phyloP scores from a whole-genome alignment of 257 asterid genomes.

The Lantana camara region DNA sequence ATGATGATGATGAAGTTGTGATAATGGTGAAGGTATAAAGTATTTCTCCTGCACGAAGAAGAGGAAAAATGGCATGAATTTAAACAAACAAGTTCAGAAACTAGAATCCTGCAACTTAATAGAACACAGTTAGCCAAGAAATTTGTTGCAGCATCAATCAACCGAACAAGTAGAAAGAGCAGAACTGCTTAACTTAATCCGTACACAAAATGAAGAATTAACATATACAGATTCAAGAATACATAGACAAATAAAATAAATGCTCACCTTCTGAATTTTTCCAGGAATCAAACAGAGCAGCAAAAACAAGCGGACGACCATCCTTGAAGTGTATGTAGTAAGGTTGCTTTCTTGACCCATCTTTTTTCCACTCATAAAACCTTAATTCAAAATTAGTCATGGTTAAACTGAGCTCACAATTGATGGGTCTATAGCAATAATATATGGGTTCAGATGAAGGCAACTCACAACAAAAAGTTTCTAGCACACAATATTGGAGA shows the following conservation, averaged over 20 bases:
- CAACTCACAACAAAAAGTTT: slow-evolving; percentile 1
- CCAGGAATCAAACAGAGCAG: slow-evolving; percentile 94
- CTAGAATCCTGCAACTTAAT: slow-evolving; percentile 1
- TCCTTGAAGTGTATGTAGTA: slow-evolving; percentile 80
- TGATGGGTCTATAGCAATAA: background rate
- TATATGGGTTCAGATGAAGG: slow-evolving; percentile 1
- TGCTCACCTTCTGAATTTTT: slow-evolving; percentile 70
- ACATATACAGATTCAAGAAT: background rate
- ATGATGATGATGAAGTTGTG: slow-evolving; percentile 79
- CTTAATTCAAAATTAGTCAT: slow-evolving; percentile 40
- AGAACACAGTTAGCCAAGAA: background rate
- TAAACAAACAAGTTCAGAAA: background rate
- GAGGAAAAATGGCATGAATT: slow-evolving; percentile 18
- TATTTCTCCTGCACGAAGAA: slow-evolving; percentile 66
- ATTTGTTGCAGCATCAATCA: slow-evolving; percentile 6
- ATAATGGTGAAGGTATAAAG: slow-evolving; percentile 80
- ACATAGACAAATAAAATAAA: background rate
- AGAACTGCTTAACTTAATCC: background rate
- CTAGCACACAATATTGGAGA: background rate
- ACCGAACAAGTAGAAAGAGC: no score
- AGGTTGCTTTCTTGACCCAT: slow-evolving; percentile 88
- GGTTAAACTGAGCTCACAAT: slow-evolving; percentile 7
- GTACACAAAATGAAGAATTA: background rate
- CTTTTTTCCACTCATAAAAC: slow-evolving; percentile 96
- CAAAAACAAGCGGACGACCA: slow-evolving; percentile 84